Evolutionary conservation across 495 filamentous ascomycete genomes (phyloP), one percentile per base, ranked within the genome.

Genomic region (Neurospora tetraspora): DNA sequence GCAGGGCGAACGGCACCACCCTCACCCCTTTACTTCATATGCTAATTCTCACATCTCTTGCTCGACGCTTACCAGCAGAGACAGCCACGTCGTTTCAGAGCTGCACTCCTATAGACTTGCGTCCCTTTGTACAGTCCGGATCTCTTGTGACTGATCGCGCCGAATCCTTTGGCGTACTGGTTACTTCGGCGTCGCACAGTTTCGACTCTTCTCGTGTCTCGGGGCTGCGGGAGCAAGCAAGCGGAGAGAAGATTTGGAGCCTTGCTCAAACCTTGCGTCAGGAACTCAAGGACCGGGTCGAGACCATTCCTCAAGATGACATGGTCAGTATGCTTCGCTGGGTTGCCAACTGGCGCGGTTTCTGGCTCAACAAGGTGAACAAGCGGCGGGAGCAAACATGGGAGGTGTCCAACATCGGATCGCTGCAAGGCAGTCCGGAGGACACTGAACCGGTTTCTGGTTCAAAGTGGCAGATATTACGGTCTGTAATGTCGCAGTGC

Each of bases 371-470:
- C 10, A 77, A 75, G 71, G 61, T 74, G 16, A 74, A 73, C 53
- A 78, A 79, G 73, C 76, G 76, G 6, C 75, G 82, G 27, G 36
- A 43, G 9, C 69, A 71, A 1, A 75, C 81, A 16, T 78, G 78
- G 72, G 78, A 76, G 14, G 74, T 84, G 10, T 79, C 78, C 20
- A 84, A 84, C 68, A 53, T 83, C 9, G 81, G 81, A 20, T 71
- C 71, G 10, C 71, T 68, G 71, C 76, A 4, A 43, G 78, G 69
- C 71, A 79, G 23, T 16, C 40, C 70, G 61, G 70, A 39, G 10
- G 27, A 18, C 23, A 36, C 53, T 34, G 53, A 16, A 69, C 36
- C 38, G 39, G 38, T 34, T 34, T 34, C 31, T 34, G 4, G 31
- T 7, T 70, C 38, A 12, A 70, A 70, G 14, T 81, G 80, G 81